These are phyloP conservation scores for Suhomyces prunicola DNA, from an alignment of 805 yeast species.

Conservation along the genomic window DNA sequence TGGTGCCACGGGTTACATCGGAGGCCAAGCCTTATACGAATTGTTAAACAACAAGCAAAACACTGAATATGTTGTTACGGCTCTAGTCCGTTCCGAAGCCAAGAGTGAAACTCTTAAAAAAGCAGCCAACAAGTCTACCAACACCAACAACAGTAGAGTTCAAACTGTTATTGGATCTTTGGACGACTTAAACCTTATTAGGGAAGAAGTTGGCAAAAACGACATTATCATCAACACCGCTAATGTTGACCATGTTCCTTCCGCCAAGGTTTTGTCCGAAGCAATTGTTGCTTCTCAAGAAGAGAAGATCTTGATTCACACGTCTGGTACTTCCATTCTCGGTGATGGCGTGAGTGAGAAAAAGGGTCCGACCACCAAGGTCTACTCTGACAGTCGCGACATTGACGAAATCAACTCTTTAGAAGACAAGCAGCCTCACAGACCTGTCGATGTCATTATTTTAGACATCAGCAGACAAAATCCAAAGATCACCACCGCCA, in stretches of 20 bases:
- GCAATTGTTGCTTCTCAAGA: conserved; percentile 11
- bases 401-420: conserved; percentile 25
- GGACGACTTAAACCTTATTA: conserved; percentile 14
- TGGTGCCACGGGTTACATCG: conserved; percentile 38
- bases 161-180: conserved; percentile 22
- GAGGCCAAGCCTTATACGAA: conserved; percentile 25
- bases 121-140: conserved; percentile 9
- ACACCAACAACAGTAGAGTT: conserved; percentile 9
- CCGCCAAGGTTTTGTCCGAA: conserved; percentile 18
- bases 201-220: conserved; percentile 14
- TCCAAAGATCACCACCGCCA: conserved; percentile 26
- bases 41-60: conserved; percentile 13
- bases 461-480: conserved; percentile 26
- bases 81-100: conserved; percentile 19
- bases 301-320: conserved; percentile 28
- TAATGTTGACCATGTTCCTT: conserved; percentile 24
- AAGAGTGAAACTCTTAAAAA: conserved; percentile 14
- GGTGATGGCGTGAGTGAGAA: conserved; percentile 16
- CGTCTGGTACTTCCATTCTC: conserved; percentile 34
- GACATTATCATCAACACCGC: conserved; percentile 34
- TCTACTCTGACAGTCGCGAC: conserved; percentile 20
- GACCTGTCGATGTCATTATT: conserved; percentile 29
- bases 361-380: conserved; percentile 15
- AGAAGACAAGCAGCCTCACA: conserved; percentile 26
- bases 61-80: conserved; percentile 15